Base-by-base conservation (phyloP, 2,329 filamentous ascomycete genomes). In the Chaetomiaceae sp. region DNA sequence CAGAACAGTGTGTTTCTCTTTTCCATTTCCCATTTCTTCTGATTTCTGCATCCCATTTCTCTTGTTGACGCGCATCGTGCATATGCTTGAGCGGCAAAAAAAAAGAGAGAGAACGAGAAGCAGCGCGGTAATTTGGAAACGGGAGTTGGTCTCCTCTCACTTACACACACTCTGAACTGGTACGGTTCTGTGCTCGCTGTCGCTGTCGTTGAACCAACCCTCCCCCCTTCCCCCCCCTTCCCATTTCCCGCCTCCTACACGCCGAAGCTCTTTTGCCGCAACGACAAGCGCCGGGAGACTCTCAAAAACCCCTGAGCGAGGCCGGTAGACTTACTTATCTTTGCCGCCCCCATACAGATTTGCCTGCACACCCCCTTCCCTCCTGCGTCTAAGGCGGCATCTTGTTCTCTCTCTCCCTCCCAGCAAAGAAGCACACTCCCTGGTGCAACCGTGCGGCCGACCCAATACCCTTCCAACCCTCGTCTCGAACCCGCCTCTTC, bases 261-360 rank as follows among this genome's bases (percentile, higher is more conserved):
- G 46, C 56, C 37, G 2, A 41, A 61, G 45, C 40, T 60, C 58
- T 43, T 53, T 58, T 60, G 57, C 65, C 65, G 65, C 66, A 64
- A n/a, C 63, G 51, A 66, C 67, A 71, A 71, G 69, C 69, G 69
- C 69, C 67, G 59, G 60, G 27, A 38, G 40, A 40, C 48, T 43
- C n/a, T 49, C 32, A 33, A 54, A 23, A 52, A 42, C 50, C 58
- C 53, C 54, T 57, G 48, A 54, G 56, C 47, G 54, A 59, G 57
- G 60, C 55, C 57, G 55, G 61, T 61, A 61, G 25, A 55, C 58
- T 56, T 51, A 48, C 60, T 56, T 51, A 48, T 60, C 57, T 63
- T 54, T 67, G 64, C 65, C 65, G 67, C 66, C 62, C 63, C 64
- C 64, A 61, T 64, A 65, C 64, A 62, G 60, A 25, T 47, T 48